Evolutionary conservation across 202 grass and related monocot species (phyloP), one percentile per base, ranked within the genome.

Genomic region (Carex arenaria): DNA sequence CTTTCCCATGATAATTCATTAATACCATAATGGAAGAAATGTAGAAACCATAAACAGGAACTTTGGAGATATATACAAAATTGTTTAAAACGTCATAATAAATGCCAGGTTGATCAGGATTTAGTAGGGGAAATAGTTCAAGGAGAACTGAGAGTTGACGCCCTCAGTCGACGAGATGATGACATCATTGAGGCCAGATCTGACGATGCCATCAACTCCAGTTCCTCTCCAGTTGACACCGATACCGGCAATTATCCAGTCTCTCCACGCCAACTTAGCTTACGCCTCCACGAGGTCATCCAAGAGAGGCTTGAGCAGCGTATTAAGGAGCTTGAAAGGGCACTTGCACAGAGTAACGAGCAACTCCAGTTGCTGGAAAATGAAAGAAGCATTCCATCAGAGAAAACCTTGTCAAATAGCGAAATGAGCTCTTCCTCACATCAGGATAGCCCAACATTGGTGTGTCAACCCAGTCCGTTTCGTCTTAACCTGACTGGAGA

Each of bases 251-350:
- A 89, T 83, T 97, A 91, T 85, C 79, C 93, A 3, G 72, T 98
- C 57, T 95, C 89, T 4, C 96, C 96, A 36, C 90, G 85, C 68
- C 88, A 95, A 77, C 91, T 98, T 31, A 93, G 91, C 75, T 66
- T 98, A 60, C 93, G 93, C 7, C 89, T 98, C 71, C 93, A 98
- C 40, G 89, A 92, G 79, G 91, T 98, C 72, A 88, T 98, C 79
- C 91, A 95, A 73, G 81, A 68, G 38, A 89, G 91, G 71, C 91
- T 92, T 1, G 88, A 95, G 93, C 86, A 86, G 30, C 87, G 86
- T 79, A 95, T 98, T 30, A 90, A 93, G 80, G 93, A 98, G 63
- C 96, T 98, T 36, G 93, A 98, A 83, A 80, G 55, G 79, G 80
- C 80, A 85, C 91, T 98, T 32, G 45, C 80, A 64, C 86, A 93